Percentiles rank a stretch among this genome's conserved stretches.
Conservation (phyloP, 768 basidiomycete species). For the Naganishia onofrii region DNA sequence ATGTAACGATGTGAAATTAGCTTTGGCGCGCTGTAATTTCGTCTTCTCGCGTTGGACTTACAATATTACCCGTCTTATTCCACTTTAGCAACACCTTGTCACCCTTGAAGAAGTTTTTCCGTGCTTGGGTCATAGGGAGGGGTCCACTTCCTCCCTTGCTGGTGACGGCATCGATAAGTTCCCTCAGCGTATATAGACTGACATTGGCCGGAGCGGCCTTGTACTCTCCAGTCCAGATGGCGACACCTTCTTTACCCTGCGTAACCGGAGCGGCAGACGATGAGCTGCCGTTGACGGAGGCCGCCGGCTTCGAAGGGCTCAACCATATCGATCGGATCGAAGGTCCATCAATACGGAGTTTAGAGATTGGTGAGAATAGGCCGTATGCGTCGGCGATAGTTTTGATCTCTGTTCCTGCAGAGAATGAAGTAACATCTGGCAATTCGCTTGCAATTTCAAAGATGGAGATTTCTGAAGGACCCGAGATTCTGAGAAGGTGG, state of each 20-base stretch:
- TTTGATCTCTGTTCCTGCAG: conserved; percentile 29
- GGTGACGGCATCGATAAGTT: conserved; percentile 56
- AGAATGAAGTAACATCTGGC: conserved; percentile 18
- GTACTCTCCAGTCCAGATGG: conserved; percentile 89
- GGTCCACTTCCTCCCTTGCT: conserved; percentile 39
- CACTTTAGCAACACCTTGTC: conserved; percentile 91
- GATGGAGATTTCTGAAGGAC: conserved; percentile 43
- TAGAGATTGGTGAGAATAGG: conserved; percentile 35
- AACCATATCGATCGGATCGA: conserved; percentile 44
- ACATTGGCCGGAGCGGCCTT: conserved; percentile 89
- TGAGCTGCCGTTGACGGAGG: conserved; percentile 33
- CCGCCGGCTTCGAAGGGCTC: conserved; percentile 35
- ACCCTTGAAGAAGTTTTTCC: conserved; percentile 91
- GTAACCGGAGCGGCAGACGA: conserved; percentile 39
- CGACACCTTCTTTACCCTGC: conserved; percentile 55
- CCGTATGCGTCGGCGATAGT: conserved; percentile 29
- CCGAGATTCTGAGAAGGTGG: conserved; percentile 42
- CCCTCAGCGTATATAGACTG: conserved; percentile 72
- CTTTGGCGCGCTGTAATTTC: not conserved
- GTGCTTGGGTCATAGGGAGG: conserved; percentile 67
- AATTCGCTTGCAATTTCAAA: conserved; percentile 54
- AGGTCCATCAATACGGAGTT: conserved; percentile 36
- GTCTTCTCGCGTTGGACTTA: conserved; percentile 48
- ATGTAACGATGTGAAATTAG: not conserved
- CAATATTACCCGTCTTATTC: conserved; percentile 90